These are phyloP conservation scores for Naematelia aurantialba DNA, from an alignment of 768 basidiomycete genomes.

Conservation along the genomic window DNA sequence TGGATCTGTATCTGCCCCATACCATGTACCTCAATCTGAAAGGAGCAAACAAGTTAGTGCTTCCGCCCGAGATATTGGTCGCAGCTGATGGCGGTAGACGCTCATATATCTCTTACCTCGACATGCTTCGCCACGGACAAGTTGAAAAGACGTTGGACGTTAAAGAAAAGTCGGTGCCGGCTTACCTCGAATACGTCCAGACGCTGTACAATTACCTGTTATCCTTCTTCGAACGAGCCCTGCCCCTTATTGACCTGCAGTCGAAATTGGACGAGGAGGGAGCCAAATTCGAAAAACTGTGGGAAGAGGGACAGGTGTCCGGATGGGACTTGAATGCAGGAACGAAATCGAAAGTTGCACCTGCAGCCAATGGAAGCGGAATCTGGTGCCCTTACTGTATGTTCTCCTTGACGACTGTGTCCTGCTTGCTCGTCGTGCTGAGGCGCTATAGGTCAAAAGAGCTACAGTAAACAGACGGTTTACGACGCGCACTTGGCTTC, in stretches of 20 bases:
- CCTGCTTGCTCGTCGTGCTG: slow-evolving; percentile 3
- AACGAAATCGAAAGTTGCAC: slow-evolving; percentile 55
- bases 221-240: slow-evolving; percentile 78
- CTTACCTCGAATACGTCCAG: slow-evolving; percentile 68
- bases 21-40: slow-evolving; percentile 85
- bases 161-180: slow-evolving; percentile 44
- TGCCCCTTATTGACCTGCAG: slow-evolving; percentile 75
- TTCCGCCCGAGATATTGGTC: background rate
- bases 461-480: slow-evolving; percentile 94
- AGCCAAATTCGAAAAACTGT: slow-evolving; percentile 68
- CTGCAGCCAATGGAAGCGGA: slow-evolving; percentile 55
- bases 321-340: slow-evolving; percentile 66
- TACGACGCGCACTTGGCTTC: slow-evolving; percentile 93
- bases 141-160: slow-evolving; percentile 50
- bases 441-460: slow-evolving; percentile 70
- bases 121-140: slow-evolving; percentile 68
- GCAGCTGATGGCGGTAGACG: too few relatives aligned
- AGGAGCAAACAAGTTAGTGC: slow-evolving; percentile 54
- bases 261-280: slow-evolving; percentile 63
- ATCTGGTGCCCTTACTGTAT: slow-evolving; percentile 94
- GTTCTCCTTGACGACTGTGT: slow-evolving; percentile 51
- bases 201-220: slow-evolving; percentile 76
- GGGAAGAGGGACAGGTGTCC: slow-evolving; percentile 70
- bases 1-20: slow-evolving; percentile 87
- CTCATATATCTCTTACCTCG: slow-evolving; percentile 90